Base-by-base conservation (phyloP, 768 basidiomycete genomes). In the Holtermannia corniformis region DNA sequence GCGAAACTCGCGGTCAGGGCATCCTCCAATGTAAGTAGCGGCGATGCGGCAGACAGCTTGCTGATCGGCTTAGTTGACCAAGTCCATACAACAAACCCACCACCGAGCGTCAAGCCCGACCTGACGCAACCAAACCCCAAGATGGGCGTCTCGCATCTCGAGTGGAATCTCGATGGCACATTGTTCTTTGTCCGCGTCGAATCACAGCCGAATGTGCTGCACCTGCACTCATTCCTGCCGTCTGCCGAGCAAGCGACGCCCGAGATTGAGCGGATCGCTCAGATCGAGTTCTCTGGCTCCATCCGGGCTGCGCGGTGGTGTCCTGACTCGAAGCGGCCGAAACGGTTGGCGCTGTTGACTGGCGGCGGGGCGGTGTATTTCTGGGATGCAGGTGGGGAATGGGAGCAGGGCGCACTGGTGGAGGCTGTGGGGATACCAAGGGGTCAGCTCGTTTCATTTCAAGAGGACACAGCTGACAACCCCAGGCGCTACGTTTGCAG, bases 351-450 rank as follows among this genome's bases (percentile, higher is more conserved):
- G 5, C 41, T 59, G 5, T 50, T 21, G n/a, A 52, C 57, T 4
- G 47, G 54, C 23, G 14, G 41, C 2, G 60, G 56, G 10, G 63
- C 50, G 16, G 55, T 67, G 1, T 68, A 63, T 47, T 27, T 68
- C 21, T 72, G 70, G 70, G 68, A 72, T 46, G 67, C 56, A 27
- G 60, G 63, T 40, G 59, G 52, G 11, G 61, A 60, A 10, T 72
- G 70, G 70, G 63, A 61, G 26, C 60, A 67, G 50, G 60, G 63
- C 19, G 62, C 50, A 44, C 63, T 89, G 73, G 87, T 88, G 2
- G 91, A 93, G 70, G 92, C 88, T 61, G 80, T 92, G 27, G 87
- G 87, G 5, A 81, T 95, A 3, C 91, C 91, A 27, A 80, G 84
- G n/a, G 81, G 86, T 86, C 65, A 73, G 87, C 80, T 24, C 50